Evolutionary conservation across 805 yeast genomes (phyloP).

Genomic region (Starmerella asiatica): DNA sequence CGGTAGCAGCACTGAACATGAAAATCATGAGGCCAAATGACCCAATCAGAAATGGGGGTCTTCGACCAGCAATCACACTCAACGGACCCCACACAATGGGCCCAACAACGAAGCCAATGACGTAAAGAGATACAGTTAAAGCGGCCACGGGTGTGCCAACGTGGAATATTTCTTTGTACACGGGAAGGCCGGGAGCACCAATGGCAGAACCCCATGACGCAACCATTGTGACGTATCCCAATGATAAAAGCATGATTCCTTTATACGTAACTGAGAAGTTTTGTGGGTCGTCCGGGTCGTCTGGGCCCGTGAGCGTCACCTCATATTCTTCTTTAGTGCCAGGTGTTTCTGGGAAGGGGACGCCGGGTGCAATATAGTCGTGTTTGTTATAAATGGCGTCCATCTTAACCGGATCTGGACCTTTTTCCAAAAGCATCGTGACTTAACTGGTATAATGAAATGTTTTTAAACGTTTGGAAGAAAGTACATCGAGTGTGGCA

Average conservation of each 20-base stretch:
- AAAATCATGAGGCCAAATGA: conserved; percentile 45
- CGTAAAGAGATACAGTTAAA: conserved; percentile 65
- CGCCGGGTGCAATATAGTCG: conserved; percentile 5
- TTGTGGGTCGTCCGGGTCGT: conserved; percentile 69
- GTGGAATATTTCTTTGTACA: conserved; percentile 38
- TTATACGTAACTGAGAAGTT: conserved; percentile 52
- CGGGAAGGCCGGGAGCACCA: conserved; percentile 48
- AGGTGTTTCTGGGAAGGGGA: conserved; percentile 6
- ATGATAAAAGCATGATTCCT: conserved; percentile 30
- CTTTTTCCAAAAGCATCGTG: no score
- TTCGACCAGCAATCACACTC: conserved; percentile 64
- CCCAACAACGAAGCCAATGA: conserved; percentile 84
- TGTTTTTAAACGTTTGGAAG: no score
- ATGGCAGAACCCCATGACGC: conserved; percentile 74
- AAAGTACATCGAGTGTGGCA: no score
- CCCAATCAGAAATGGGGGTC: conserved; percentile 43
- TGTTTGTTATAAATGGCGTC: background rate
- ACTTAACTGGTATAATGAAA: no score
- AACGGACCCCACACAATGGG: conserved; percentile 84
- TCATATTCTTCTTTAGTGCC: conserved; percentile 31
- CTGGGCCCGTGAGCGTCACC: conserved; percentile 63
- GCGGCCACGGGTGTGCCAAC: conserved; percentile 59
- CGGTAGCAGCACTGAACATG: conserved; percentile 63
- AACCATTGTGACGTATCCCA: conserved; percentile 39
- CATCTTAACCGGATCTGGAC: no score